Evolutionary conservation across 805 yeast species (phyloP).

Genomic region (Ogataea henricii): DNA sequence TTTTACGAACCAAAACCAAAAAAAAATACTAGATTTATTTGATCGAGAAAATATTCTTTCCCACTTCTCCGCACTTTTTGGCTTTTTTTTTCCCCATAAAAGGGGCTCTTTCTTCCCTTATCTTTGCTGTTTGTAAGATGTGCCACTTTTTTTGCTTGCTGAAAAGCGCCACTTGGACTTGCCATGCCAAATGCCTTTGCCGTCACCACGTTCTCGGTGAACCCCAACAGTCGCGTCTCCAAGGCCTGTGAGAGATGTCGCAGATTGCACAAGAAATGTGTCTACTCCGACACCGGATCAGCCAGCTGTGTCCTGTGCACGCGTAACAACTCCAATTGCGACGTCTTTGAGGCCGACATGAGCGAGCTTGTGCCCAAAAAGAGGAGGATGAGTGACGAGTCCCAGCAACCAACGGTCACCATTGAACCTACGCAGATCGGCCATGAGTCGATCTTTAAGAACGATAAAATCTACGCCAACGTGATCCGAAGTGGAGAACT

Average conservation of each 20-base stretch:
- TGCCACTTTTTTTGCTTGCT: too few species aligned
- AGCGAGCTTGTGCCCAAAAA: neutral
- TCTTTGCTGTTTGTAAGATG: too few species aligned
- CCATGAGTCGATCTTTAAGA: slow-evolving; percentile 13
- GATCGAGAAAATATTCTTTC: neutral
- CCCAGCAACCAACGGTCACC: neutral
- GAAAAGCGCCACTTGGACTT: too few species aligned
- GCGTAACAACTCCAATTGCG: slow-evolving; percentile 15
- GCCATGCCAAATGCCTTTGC: slow-evolving; percentile 13
- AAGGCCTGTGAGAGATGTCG: slow-evolving; percentile 32
- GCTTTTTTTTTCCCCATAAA: neutral
- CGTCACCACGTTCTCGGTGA: slow-evolving; percentile 22
- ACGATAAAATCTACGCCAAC: slow-evolving; percentile 31
- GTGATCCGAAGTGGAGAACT: slow-evolving; percentile 24
- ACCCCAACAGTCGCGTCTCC: slow-evolving; percentile 16
- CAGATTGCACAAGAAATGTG: slow-evolving; percentile 28
- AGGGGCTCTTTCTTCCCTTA: neutral
- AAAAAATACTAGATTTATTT: neutral
- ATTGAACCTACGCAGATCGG: neutral
- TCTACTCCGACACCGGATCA: slow-evolving; percentile 10
- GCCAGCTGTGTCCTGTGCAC: slow-evolving; percentile 18
- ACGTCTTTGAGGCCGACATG: neutral
- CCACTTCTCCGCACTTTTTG: too few species aligned
- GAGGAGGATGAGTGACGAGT: neutral
- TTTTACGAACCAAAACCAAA: too few species aligned